A percentile compares a stretch with the other conserved stretches of the same genome.
Conservation (phyloP, 352 stramenopile species). For the Pythium myriotylum region DNA sequence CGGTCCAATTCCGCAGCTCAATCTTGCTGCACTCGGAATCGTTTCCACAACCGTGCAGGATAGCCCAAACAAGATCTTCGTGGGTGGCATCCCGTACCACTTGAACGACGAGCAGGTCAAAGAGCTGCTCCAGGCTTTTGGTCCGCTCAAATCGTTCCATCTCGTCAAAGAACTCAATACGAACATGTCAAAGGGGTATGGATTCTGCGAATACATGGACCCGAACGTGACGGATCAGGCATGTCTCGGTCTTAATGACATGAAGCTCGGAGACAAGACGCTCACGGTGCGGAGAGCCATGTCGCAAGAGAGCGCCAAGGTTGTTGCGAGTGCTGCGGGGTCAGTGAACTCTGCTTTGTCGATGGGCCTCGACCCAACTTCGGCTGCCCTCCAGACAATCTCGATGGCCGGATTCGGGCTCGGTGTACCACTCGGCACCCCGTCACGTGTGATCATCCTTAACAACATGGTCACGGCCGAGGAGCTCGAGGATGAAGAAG, state of each 20-base stretch:
- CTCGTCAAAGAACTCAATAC: slow-evolving; percentile 94
- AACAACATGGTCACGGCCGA: slow-evolving; percentile 98
- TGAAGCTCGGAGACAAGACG: slow-evolving; percentile 92
- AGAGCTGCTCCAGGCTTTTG: slow-evolving; percentile 95
- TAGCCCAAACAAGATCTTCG: slow-evolving; percentile 98
- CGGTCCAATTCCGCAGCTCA: slow-evolving; percentile 86
- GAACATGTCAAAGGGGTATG: slow-evolving; percentile 96
- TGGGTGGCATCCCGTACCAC: slow-evolving; percentile 97
- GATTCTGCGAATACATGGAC: slow-evolving; percentile 98
- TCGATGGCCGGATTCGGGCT: slow-evolving; percentile 50
- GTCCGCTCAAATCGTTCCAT: slow-evolving; percentile 94
- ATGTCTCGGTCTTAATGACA: slow-evolving; percentile 95
- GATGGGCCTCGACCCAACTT: slow-evolving; percentile 70
- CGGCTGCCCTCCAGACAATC: slow-evolving; percentile 69
- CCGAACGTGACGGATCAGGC: slow-evolving; percentile 89
- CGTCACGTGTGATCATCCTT: slow-evolving; percentile 92
- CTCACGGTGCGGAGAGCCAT: slow-evolving; percentile 90
- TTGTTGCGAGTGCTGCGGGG: slow-evolving; percentile 58
- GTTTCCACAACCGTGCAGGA: slow-evolving; percentile 95
- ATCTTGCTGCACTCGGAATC: slow-evolving; percentile 92
- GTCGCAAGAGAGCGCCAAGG: slow-evolving; percentile 73
- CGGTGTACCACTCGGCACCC: slow-evolving; percentile 54
- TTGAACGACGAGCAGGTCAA: slow-evolving; percentile 95
- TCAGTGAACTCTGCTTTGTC: slow-evolving; percentile 70
- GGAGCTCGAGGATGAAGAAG: slow-evolving; percentile 94